Conservation (phyloP, 1,284 basidiomycete genomes). For the Xerocomus amazonicus region DNA sequence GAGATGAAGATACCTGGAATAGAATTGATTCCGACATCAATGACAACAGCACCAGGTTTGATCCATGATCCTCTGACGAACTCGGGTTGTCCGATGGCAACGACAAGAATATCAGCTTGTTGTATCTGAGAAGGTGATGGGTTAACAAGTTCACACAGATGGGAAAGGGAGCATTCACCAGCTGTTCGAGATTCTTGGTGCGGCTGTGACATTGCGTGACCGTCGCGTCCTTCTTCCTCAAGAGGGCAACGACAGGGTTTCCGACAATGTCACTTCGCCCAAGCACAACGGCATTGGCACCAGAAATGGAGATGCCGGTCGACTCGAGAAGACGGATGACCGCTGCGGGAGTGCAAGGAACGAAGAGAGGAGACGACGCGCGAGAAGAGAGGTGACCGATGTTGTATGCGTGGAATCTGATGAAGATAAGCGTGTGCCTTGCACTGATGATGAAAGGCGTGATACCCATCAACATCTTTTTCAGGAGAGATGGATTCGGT, state of each 20-base stretch:
- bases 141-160: slow-evolving; percentile 9
- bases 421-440: slow-evolving; percentile 7
- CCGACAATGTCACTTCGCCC: slow-evolving; percentile 99
- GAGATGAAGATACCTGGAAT: slow-evolving; percentile 61
- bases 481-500: slow-evolving; percentile 92
- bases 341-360: slow-evolving; percentile 95
- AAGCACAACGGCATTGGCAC: slow-evolving; percentile 87
- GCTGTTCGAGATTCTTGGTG: slow-evolving; percentile 76
- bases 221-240: slow-evolving; percentile 89
- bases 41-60: slow-evolving; percentile 90
- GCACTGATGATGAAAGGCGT: slow-evolving; percentile 16
- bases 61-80: slow-evolving; percentile 94
- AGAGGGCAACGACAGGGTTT: slow-evolving; percentile 88
- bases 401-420: slow-evolving; percentile 96
- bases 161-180: slow-evolving; percentile 49
- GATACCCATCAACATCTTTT: slow-evolving; percentile 96
- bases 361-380: slow-evolving; percentile 86
- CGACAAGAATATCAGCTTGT: slow-evolving; percentile 88
- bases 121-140: slow-evolving; percentile 51
- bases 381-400: slow-evolving; percentile 94
- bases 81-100: slow-evolving; percentile 90
- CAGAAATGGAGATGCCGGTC: slow-evolving; percentile 72
- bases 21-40: slow-evolving; percentile 98
- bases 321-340: slow-evolving; percentile 88
- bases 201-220: slow-evolving; percentile 97